Percentiles rank a stretch among this genome's conserved stretches.
Evolutionary conservation across 257 asterid genomes (phyloP).

Genomic region (Solanum arcanum): DNA sequence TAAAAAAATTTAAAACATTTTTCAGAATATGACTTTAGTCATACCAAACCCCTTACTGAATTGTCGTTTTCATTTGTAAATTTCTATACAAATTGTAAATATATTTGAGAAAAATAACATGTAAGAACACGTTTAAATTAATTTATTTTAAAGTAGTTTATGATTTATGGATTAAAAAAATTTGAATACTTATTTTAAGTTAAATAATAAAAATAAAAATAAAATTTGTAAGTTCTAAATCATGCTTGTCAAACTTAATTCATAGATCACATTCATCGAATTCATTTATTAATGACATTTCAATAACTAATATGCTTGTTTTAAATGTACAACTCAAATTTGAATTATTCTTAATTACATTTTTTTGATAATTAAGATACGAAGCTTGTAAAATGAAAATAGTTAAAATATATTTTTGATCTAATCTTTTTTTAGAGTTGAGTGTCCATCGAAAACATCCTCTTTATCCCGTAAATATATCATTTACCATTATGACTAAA

Average conservation of each 20-base stretch:
- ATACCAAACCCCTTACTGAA: neutral
- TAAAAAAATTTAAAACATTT: too few relatives aligned
- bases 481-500: neutral
- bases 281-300: neutral
- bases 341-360: neutral
- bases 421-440: neutral
- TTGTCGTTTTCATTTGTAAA: too few relatives aligned
- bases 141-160: neutral
- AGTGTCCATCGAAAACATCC: neutral
- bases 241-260: neutral
- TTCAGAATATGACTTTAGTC: neutral
- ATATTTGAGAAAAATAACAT: neutral
- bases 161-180: too few relatives aligned
- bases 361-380: too few relatives aligned
- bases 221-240: neutral
- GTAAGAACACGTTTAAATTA: too few relatives aligned
- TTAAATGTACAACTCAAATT: neutral
- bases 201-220: too few relatives aligned
- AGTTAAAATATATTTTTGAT: too few relatives aligned
- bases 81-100: too few relatives aligned
- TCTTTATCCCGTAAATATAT: neutral
- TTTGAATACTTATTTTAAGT: too few relatives aligned
- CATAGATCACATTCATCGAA: neutral
- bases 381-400: too few relatives aligned
- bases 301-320: neutral